Evolutionary conservation across 1,284 basidiomycete genomes (phyloP).

Genomic region (Boletus smithii): DNA sequence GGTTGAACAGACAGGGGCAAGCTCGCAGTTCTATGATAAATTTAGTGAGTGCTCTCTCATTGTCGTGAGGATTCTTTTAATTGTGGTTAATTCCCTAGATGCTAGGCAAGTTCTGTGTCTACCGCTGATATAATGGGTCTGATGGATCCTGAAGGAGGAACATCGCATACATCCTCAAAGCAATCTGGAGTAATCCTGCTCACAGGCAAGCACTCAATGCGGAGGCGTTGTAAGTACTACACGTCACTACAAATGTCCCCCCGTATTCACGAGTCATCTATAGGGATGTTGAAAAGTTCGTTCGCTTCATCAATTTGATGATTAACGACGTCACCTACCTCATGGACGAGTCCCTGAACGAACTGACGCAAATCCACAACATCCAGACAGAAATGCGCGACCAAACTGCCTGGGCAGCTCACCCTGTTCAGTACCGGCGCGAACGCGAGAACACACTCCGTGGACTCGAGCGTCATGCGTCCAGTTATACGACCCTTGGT

Average conservation of each 20-base stretch:
- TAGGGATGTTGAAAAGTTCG: conserved; percentile 87
- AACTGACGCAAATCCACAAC: conserved; percentile 83
- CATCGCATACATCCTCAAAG: conserved; percentile 81
- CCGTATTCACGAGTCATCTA: conserved; percentile 7
- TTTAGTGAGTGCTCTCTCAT: conserved; percentile 64
- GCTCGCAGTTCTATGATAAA: conserved; percentile 98
- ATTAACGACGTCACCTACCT: conserved; percentile 99
- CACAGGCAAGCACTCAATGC: conserved; percentile 82
- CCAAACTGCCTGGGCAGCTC: conserved; percentile 61
- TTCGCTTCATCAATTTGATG: conserved; percentile 95
- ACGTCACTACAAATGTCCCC: background rate
- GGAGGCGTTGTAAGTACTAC: conserved; percentile 63
- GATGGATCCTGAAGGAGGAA: conserved; percentile 57
- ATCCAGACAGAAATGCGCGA: conserved; percentile 87
- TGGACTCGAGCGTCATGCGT: conserved; percentile 78
- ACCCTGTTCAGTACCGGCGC: conserved; percentile 70
- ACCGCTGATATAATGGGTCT: conserved; percentile 7
- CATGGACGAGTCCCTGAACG: conserved; percentile 92
- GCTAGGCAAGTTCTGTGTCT: conserved; percentile 41
- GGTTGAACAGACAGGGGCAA: conserved; percentile 95
- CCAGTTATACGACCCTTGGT: conserved; percentile 83
- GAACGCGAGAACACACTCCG: conserved; percentile 83
- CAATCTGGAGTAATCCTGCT: conserved; percentile 84
- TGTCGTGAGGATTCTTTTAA: conserved; percentile 5
- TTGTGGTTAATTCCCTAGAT: conserved; percentile 39